Percentiles rank a stretch among this genome's conserved stretches.
Evolutionary conservation across 768 basidiomycete species (phyloP).

Genomic region (Boletus vermiculosoides): DNA sequence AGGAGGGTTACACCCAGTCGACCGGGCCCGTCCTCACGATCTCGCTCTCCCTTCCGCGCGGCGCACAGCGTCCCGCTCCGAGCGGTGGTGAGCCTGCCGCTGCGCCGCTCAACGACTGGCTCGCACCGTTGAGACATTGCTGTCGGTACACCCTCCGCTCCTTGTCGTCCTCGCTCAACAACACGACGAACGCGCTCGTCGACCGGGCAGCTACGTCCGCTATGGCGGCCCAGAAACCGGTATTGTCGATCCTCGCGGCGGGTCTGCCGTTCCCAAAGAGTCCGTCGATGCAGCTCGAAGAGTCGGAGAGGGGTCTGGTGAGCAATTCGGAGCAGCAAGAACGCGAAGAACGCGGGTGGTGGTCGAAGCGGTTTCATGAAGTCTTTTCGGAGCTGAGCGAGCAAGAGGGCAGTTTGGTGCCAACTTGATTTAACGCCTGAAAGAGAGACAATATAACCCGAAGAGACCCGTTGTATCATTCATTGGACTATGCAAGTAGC

Average conservation of each 20-base stretch:
- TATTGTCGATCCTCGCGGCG: slow-evolving; percentile 40
- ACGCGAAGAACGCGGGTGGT: slow-evolving; percentile 72
- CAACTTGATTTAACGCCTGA: neutral
- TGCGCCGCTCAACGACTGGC: slow-evolving; percentile 34
- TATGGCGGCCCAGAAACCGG: slow-evolving; percentile 33
- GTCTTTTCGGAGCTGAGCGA: slow-evolving; percentile 55
- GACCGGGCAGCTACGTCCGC: slow-evolving; percentile 28
- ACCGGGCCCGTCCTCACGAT: slow-evolving; percentile 35
- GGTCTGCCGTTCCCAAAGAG: slow-evolving; percentile 68
- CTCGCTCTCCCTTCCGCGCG: slow-evolving; percentile 35
- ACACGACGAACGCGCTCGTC: slow-evolving; percentile 25
- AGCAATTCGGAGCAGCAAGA: slow-evolving; percentile 43
- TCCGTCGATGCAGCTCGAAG: slow-evolving; percentile 59
- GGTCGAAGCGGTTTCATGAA: slow-evolving; percentile 65
- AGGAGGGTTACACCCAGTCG: slow-evolving; percentile 36
- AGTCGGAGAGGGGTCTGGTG: slow-evolving; percentile 29
- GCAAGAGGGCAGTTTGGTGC: slow-evolving; percentile 8
- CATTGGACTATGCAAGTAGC: neutral
- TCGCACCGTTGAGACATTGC: slow-evolving; percentile 53
- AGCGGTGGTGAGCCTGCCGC: neutral
- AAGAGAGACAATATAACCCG: neutral
- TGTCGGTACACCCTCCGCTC: slow-evolving; percentile 47
- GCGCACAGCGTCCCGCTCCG: neutral
- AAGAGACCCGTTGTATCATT: neutral
- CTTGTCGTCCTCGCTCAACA: slow-evolving; percentile 36